Evolutionary conservation across 352 stramenopile genomes (phyloP).

Genomic region (Phytophthora citrophthora): DNA sequence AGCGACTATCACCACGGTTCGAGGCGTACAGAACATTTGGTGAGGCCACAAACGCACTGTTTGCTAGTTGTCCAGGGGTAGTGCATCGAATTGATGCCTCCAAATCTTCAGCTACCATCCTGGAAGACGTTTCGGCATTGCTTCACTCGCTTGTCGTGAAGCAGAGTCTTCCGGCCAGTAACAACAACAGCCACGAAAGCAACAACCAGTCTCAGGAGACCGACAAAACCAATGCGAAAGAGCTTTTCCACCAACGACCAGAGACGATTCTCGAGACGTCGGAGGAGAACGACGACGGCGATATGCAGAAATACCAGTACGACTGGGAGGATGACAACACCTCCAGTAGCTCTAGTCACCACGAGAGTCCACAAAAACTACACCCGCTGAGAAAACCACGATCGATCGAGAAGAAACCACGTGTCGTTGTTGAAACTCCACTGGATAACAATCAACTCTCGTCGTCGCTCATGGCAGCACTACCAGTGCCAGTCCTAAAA

Average conservation of each 20-base stretch:
- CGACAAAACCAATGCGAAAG: constrained; percentile 18
- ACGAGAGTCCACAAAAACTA: constrained; percentile 19
- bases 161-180: constrained; percentile 2
- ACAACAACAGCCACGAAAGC: constrained; percentile 13
- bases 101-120: constrained; percentile 35
- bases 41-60: constrained; percentile 58
- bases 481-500: constrained; percentile 20
- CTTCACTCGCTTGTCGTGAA: constrained; percentile 43
- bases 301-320: constrained; percentile 40
- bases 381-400: neutral
- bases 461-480: constrained; percentile 26
- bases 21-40: constrained; percentile 71
- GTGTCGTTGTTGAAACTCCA: neutral
- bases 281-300: constrained; percentile 48
- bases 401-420: neutral
- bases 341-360: constrained; percentile 5
- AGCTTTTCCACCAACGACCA: constrained; percentile 32
- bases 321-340: constrained; percentile 46
- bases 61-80: constrained; percentile 25
- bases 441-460: constrained; percentile 18
- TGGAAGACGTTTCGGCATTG: constrained; percentile 49
- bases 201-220: constrained; percentile 25
- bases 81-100: constrained; percentile 55
- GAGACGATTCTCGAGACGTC: constrained; percentile 62
- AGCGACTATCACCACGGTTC: constrained; percentile 65